Evolutionary conservation across 2,329 filamentous ascomycete species (phyloP).

Genomic region (Fusarium armeniacum): DNA sequence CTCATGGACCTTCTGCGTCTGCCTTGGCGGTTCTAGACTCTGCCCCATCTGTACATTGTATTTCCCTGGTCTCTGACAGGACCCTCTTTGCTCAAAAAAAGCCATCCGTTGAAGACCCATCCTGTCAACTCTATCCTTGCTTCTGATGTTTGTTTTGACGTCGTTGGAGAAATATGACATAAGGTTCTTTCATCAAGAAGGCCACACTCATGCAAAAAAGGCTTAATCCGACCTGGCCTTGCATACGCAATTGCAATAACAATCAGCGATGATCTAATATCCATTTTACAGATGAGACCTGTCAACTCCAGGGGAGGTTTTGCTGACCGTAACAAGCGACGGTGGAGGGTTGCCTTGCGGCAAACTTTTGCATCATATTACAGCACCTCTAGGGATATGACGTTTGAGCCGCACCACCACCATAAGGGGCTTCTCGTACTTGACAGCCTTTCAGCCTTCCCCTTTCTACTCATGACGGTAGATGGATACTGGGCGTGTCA

Average conservation of each 20-base stretch:
- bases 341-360: constrained; percentile 34
- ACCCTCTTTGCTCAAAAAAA: neutral
- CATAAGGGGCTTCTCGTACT: constrained; percentile 7
- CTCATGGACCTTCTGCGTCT: constrained; percentile 13
- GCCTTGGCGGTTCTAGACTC: constrained; percentile 26
- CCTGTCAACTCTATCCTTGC: constrained; percentile 22
- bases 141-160: constrained; percentile 43
- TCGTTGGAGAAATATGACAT: constrained; percentile 36
- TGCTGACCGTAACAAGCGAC: constrained; percentile 11
- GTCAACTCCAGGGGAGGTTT: neutral
- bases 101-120: constrained; percentile 5
- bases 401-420: constrained; percentile 43
- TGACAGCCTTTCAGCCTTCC: constrained; percentile 21
- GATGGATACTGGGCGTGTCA: constrained; percentile 15
- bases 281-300: neutral
- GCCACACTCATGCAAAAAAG: neutral
- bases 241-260: constrained; percentile 3
- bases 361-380: constrained; percentile 44
- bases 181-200: constrained; percentile 2
- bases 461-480: constrained; percentile 30
- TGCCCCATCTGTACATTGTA: neutral
- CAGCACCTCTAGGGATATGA: constrained; percentile 38
- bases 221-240: neutral
- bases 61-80: neutral
- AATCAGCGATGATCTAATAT: constrained; percentile 9